Percentiles rank a stretch among this genome's conserved stretches.
phyloP scores from a whole-genome alignment of 129 eudicot species.

The Sambucus nigra region DNA sequence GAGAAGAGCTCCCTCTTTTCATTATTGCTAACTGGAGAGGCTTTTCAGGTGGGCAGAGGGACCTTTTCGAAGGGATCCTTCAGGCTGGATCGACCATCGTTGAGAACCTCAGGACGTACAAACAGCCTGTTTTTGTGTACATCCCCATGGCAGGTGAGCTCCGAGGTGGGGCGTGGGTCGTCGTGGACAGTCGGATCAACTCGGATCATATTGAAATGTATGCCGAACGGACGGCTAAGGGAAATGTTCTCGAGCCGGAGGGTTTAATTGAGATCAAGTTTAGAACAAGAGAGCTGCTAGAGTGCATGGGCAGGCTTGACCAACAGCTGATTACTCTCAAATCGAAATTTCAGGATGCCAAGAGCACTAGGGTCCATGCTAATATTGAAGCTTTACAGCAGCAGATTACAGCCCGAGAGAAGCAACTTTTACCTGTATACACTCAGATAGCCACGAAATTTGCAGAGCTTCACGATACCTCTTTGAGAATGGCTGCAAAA shows the following conservation, averaged over 20 bases:
- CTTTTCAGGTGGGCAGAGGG: constrained; percentile 95
- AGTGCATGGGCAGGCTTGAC: constrained; percentile 85
- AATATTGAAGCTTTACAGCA: constrained; percentile 28
- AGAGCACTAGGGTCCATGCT: constrained; percentile 16
- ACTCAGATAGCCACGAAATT: constrained; percentile 91
- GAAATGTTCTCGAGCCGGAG: constrained; percentile 96
- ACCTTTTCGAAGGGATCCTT: constrained; percentile 93
- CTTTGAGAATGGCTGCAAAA: constrained; percentile 84
- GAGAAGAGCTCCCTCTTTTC: constrained; percentile 92
- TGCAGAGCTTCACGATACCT: constrained; percentile 91
- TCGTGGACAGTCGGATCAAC: constrained; percentile 83
- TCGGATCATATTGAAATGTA: constrained; percentile 91
- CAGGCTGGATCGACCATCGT: constrained; percentile 97
- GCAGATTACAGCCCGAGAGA: constrained; percentile 78
- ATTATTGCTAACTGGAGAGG: constrained; percentile 99
- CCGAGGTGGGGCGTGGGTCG: constrained; percentile 99
- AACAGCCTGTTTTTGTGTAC: constrained; percentile 89
- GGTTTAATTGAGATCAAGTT: constrained; percentile 93
- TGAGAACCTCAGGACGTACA: constrained; percentile 83
- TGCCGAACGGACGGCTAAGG: constrained; percentile 84
- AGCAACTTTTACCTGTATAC: constrained; percentile 84
- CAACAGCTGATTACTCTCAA: constrained; percentile 50
- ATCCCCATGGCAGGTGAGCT: constrained; percentile 92
- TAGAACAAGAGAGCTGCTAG: constrained; percentile 53
- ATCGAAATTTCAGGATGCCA: constrained; percentile 37